These are phyloP conservation scores for Clarireedia monteithiana DNA, from an alignment of 2,329 filamentous ascomycete genomes.

Conservation along the genomic window DNA sequence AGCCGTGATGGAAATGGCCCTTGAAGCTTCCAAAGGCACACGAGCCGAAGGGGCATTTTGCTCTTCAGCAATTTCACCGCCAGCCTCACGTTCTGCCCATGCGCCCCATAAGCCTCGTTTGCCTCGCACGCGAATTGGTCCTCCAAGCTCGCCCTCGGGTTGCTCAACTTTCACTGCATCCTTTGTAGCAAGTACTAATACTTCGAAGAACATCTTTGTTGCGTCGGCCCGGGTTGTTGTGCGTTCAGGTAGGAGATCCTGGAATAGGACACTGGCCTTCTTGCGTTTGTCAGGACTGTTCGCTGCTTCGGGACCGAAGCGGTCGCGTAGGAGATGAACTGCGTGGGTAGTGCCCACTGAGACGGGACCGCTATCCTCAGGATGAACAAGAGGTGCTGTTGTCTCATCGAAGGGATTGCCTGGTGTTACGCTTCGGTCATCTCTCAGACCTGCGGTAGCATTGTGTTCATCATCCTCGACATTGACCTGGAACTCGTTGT, in stretches of 20 bases:
- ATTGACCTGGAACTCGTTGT: slow-evolving; percentile 37
- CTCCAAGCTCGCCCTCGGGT: slow-evolving; percentile 61
- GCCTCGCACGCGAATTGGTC: slow-evolving; percentile 72
- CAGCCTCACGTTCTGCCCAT: slow-evolving; percentile 78
- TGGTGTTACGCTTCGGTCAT: slow-evolving; percentile 31
- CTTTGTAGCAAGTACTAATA: slow-evolving; percentile 91
- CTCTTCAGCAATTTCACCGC: slow-evolving; percentile 46
- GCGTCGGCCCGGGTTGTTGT: slow-evolving; percentile 80
- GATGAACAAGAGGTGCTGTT: slow-evolving; percentile 65
- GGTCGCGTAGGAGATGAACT: slow-evolving; percentile 85
- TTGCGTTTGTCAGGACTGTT: slow-evolving; percentile 64
- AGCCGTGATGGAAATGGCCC: slow-evolving; percentile 3
- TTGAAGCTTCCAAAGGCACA: slow-evolving; percentile 7
- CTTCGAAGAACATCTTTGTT: slow-evolving; percentile 99
- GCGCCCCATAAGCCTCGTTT: slow-evolving; percentile 96
- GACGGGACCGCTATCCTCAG: slow-evolving; percentile 76
- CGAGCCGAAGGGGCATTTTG: slow-evolving; percentile 7
- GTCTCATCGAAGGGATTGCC: slow-evolving; percentile 71
- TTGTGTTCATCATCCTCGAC: slow-evolving; percentile 40
- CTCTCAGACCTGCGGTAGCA: slow-evolving; percentile 35
- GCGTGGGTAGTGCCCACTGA: slow-evolving; percentile 91
- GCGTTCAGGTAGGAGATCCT: slow-evolving; percentile 78
- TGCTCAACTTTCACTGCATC: slow-evolving; percentile 98
- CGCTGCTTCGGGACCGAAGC: slow-evolving; percentile 69
- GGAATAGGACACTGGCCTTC: slow-evolving; percentile 75